phyloP scores from a whole-genome alignment of 2,329 filamentous ascomycete genomes.

The Diatrype stigma region DNA sequence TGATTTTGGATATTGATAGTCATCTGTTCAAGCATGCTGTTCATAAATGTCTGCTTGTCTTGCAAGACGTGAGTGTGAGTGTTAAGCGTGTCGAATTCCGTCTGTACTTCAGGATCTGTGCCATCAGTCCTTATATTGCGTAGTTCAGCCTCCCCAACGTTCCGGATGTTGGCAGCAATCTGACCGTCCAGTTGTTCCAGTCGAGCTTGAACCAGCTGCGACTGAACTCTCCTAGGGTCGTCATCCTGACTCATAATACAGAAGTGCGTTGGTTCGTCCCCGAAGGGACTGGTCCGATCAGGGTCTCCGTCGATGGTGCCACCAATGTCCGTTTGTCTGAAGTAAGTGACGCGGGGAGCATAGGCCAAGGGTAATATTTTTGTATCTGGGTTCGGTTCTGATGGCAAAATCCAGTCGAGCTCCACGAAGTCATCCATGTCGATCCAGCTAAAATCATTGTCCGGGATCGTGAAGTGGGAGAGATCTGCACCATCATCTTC shows the following conservation, averaged over 20 bases:
- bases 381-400: slow-evolving; percentile 85
- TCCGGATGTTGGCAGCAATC: slow-evolving; percentile 67
- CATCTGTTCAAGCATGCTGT: slow-evolving; percentile 53
- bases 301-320: slow-evolving; percentile 76
- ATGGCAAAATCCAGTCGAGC: slow-evolving; percentile 90
- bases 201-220: slow-evolving; percentile 76
- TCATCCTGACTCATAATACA: slow-evolving; percentile 92
- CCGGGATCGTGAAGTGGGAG: slow-evolving; percentile 89
- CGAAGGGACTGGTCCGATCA: slow-evolving; percentile 82
- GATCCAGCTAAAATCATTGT: slow-evolving; percentile 94
- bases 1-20: slow-evolving; percentile 30
- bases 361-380: slow-evolving; percentile 91
- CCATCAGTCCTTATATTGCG: slow-evolving; percentile 50
- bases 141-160: slow-evolving; percentile 72
- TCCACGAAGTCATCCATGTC: slow-evolving; percentile 99
- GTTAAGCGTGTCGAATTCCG: slow-evolving; percentile 57
- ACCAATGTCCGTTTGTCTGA: slow-evolving; percentile 90
- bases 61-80: slow-evolving; percentile 52
- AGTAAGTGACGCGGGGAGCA: slow-evolving; percentile 94
- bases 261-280: slow-evolving; percentile 86
- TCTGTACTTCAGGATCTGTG: slow-evolving; percentile 46
- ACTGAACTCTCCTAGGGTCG: slow-evolving; percentile 84
- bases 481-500: slow-evolving; percentile 63
- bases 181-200: slow-evolving; percentile 75
- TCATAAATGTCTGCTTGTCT: slow-evolving; percentile 55